Conservation (phyloP, 2,329 filamentous ascomycete species). For the Trichoderma harzianum region DNA sequence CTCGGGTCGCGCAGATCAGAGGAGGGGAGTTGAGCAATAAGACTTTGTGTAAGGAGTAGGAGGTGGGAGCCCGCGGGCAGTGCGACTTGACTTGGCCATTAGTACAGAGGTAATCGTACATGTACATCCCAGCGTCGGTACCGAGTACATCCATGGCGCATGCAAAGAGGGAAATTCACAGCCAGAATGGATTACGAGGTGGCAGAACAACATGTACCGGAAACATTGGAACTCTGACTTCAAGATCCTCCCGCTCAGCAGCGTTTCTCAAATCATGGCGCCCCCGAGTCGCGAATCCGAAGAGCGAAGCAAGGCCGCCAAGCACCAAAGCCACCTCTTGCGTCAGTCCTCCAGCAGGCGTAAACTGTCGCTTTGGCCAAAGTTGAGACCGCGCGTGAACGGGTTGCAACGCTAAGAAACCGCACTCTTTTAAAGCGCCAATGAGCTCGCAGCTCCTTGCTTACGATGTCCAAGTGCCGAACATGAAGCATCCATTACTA, state of each 20-base stretch:
- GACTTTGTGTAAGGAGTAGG: background rate
- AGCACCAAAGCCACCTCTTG: conserved; percentile 13
- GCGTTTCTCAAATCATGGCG: background rate
- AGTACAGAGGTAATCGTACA: too few species aligned
- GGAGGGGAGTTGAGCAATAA: background rate
- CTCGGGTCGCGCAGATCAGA: background rate
- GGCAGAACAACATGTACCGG: background rate
- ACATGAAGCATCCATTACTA: background rate
- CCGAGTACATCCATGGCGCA: background rate
- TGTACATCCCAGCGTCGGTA: background rate
- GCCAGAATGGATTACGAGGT: background rate
- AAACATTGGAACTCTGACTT: background rate
- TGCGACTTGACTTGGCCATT: background rate
- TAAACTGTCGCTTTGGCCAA: background rate
- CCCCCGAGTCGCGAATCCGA: background rate
- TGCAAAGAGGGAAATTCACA: background rate
- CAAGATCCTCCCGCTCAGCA: background rate
- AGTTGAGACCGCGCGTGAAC: background rate
- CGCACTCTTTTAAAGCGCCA: background rate
- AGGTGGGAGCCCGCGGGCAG: background rate
- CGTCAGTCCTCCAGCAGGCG: background rate
- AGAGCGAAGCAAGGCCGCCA: background rate
- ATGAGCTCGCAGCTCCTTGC: background rate
- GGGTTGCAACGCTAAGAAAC: background rate
- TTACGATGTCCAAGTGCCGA: background rate